Conservation (phyloP, 2,329 filamentous ascomycete species). For the Pseudogymnoascus pannorum region DNA sequence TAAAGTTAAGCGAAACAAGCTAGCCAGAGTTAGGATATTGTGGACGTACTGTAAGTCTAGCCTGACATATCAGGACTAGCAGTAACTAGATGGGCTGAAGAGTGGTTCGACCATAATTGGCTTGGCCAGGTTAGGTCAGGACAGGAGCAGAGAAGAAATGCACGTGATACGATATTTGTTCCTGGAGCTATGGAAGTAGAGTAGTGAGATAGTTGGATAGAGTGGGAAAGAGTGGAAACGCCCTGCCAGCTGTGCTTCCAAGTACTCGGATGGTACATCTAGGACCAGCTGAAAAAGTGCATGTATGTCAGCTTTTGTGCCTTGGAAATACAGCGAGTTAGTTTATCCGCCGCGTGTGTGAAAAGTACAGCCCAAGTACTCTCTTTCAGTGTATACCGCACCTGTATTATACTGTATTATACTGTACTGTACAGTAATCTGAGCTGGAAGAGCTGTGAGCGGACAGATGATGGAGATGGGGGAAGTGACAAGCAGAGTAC, state of each 20-base stretch:
- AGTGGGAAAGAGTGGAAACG: not conserved
- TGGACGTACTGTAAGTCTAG: not conserved
- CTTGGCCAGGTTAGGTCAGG: too few species aligned
- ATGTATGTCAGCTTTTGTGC: not conserved
- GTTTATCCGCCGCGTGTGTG: not conserved
- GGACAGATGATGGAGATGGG: too few species aligned
- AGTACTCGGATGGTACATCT: not conserved
- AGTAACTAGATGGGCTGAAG: not conserved
- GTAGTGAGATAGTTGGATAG: not conserved
- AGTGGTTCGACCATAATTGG: not conserved
- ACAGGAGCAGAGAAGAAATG: not conserved
- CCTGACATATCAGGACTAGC: not conserved
- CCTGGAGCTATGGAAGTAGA: not conserved
- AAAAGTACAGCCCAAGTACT: not conserved
- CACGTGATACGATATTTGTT: not conserved
- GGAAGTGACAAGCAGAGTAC: not conserved
- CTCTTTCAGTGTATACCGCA: not conserved
- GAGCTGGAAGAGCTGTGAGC: not conserved
- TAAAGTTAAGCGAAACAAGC: not conserved
- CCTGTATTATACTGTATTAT: too few species aligned
- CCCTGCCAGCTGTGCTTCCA: not conserved
- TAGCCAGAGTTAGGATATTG: not conserved
- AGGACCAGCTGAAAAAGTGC: not conserved
- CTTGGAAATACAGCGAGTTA: not conserved
- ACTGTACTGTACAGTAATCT: not conserved